Evolutionary conservation across 148 eudicot genomes (phyloP), one percentile per base, ranked within the genome.

Genomic region (Rhododendron henanense): DNA sequence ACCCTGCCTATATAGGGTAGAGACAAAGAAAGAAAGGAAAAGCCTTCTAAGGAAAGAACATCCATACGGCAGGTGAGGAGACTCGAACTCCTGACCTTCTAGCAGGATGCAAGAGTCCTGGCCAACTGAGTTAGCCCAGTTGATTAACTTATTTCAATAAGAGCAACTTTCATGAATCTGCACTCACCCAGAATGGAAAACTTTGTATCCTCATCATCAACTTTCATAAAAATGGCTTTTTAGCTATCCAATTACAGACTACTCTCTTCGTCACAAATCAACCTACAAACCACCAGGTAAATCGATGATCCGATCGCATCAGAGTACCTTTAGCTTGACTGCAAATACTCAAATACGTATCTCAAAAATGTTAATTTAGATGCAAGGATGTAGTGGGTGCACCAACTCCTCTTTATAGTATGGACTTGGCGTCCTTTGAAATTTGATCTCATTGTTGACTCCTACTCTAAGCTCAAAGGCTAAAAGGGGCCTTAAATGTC

Each of bases 381-480:
- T 9, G 50, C 35, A 63, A 5, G 65, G 41, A 85, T 41, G 25
- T 0, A 71, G 79, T 71, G 84, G 87, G 84, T 86, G 71, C 86
- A 88, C 89, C 89, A 81, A 88, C 88, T 88, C 89, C 87, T 39
- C 37, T 75, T 65, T 69, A 33, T 81, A 41, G 88, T 11, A 67
- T 87, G 83, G 87, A 87, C 84, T 85, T 61, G 37, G 77, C 71
- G 77, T 81, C 88, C 80, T 80, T 31, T n/a, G 83, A 45, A 37
- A 67, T 31, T 75, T 83, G 15, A 28, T 50, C 33, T 28, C 61
- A 47, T 80, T 85, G 23, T 81, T 85, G 59, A 91, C 82, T 81
- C 81, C 45, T 85, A 84, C 90, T 86, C 92, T 92, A 90, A 92
- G 88, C 74, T 75, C 78, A n/a, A n/a, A n/a, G n/a, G n/a, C 85